Percentiles rank a stretch among this genome's conserved stretches.
phyloP scores from a whole-genome alignment of 805 yeast species.

The Kockiozyma suomiensis region DNA sequence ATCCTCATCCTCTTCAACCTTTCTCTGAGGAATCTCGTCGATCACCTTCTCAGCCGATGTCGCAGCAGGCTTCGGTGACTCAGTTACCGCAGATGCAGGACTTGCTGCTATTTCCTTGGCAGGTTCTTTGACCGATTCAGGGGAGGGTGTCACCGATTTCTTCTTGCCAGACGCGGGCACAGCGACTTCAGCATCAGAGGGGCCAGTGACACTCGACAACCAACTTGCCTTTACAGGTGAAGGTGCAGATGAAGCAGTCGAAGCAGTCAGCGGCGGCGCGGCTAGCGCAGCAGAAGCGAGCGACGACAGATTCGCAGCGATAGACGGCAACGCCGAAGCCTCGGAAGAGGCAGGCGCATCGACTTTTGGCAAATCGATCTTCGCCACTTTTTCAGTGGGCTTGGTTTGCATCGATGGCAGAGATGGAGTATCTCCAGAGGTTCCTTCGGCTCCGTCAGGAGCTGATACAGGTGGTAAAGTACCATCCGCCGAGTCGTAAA shows the following conservation, averaged over 20 bases:
- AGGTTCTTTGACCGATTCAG: slow-evolving; percentile 12
- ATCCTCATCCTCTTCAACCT: slow-evolving; percentile 33
- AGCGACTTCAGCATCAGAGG: slow-evolving; percentile 8
- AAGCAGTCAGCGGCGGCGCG: slow-evolving; percentile 4
- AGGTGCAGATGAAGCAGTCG: slow-evolving; percentile 4
- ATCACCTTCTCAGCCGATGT: slow-evolving; percentile 4
- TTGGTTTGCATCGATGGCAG: slow-evolving; percentile 11
- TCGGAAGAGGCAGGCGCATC: slow-evolving; percentile 1
- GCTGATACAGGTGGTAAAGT: slow-evolving; percentile 8
- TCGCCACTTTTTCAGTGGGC: neutral
- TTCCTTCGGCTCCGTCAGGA: neutral
- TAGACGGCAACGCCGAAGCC: slow-evolving; percentile 14
- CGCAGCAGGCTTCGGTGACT: neutral
- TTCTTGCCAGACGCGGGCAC: neutral
- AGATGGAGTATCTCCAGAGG: slow-evolving; percentile 3
- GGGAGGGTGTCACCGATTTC: neutral
- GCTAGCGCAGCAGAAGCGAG: slow-evolving; percentile 12
- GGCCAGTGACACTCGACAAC: slow-evolving; percentile 26
- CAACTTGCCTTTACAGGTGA: slow-evolving; percentile 20
- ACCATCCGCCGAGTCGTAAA: slow-evolving; percentile 17
- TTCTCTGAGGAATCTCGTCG: slow-evolving; percentile 29
- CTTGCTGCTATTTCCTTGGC: neutral
- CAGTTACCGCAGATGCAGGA: neutral
- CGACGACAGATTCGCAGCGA: slow-evolving; percentile 11
- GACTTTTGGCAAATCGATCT: slow-evolving; percentile 6